Percentiles rank a stretch among this genome's conserved stretches.
These are phyloP conservation scores for Phylloporus sp. DNA, from an alignment of 768 basidiomycete species.

Conservation along the genomic window DNA sequence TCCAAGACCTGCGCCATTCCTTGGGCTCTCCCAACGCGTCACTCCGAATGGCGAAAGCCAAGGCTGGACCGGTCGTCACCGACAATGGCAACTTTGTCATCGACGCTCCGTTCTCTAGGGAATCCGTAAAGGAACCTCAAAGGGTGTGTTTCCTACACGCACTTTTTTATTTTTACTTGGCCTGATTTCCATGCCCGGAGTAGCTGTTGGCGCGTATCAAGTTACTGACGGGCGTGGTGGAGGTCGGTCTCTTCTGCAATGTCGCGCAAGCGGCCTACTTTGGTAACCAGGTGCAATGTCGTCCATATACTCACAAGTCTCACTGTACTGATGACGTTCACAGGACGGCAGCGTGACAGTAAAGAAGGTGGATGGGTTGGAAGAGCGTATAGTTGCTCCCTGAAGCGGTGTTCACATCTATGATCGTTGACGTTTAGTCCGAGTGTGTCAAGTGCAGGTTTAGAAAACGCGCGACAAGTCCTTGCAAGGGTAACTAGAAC, in stretches of 20 bases:
- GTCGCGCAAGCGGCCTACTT: conserved; percentile 98
- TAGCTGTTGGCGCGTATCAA: conserved; percentile 82
- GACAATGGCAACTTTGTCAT: conserved; percentile 99
- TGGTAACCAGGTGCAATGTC: conserved; percentile 63
- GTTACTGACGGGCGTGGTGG: conserved; percentile 96
- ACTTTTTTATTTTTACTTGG: not conserved
- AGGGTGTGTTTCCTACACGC: conserved; percentile 36
- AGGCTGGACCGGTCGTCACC: conserved; percentile 93
- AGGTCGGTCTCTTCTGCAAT: conserved; percentile 94
- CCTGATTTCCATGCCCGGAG: not conserved
- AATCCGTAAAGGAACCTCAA: conserved; percentile 63
- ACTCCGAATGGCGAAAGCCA: conserved; percentile 91
- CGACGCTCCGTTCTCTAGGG: conserved; percentile 84
- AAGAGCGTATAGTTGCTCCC: conserved; percentile 13
- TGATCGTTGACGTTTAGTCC: no score
- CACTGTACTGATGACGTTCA: not conserved
- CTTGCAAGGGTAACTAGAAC: no score
- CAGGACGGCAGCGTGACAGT: conserved; percentile 73
- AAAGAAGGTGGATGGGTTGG: conserved; percentile 35
- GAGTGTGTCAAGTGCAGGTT: no score
- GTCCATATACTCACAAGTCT: not conserved
- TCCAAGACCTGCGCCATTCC: conserved; percentile 60
- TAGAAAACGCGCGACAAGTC: no score
- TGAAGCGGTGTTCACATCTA: no score
- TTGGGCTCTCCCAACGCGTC: conserved; percentile 66